Conservation (phyloP, 306 rosid species). For the Cicer chorassanicum region DNA sequence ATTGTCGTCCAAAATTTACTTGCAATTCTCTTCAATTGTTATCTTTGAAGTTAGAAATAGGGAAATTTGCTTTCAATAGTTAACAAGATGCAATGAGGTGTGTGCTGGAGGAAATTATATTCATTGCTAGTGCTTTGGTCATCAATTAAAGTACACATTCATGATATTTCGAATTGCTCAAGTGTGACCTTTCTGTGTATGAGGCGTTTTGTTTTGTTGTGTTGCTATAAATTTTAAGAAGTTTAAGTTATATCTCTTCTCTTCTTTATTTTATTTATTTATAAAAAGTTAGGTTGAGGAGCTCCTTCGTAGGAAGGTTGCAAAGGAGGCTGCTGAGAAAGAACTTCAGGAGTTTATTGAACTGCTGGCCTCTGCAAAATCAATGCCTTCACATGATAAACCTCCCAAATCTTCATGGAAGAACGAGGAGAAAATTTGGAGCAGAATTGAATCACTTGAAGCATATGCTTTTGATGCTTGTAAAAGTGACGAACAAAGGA, state of each 20-base stretch:
- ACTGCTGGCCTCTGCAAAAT: constrained; percentile 73
- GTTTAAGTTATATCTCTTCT: constrained; percentile 21
- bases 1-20: constrained; percentile 13
- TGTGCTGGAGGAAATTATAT: constrained; percentile 25
- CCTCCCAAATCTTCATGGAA: constrained; percentile 83
- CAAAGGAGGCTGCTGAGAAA: constrained; percentile 85
- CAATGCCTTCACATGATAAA: constrained; percentile 66
- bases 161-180: constrained; percentile 18
- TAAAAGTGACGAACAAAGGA: constrained; percentile 71
- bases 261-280: constrained; percentile 11
- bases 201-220: background rate
- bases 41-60: constrained; percentile 7
- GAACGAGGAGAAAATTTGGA: constrained; percentile 66
- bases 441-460: constrained; percentile 77
- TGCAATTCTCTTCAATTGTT: constrained; percentile 17
- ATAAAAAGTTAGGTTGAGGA: constrained; percentile 79
- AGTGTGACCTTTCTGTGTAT: constrained; percentile 12
- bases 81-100: constrained; percentile 26
- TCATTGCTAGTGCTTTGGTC: constrained; percentile 27
- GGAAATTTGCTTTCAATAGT: constrained; percentile 25
- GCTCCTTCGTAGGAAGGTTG: constrained; percentile 71
- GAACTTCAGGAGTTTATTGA: constrained; percentile 70
- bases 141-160: constrained; percentile 26
- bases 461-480: constrained; percentile 85
- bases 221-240: constrained; percentile 20